phyloP scores from a whole-genome alignment of 495 filamentous ascomycete genomes.

The Penicillium nucicola region DNA sequence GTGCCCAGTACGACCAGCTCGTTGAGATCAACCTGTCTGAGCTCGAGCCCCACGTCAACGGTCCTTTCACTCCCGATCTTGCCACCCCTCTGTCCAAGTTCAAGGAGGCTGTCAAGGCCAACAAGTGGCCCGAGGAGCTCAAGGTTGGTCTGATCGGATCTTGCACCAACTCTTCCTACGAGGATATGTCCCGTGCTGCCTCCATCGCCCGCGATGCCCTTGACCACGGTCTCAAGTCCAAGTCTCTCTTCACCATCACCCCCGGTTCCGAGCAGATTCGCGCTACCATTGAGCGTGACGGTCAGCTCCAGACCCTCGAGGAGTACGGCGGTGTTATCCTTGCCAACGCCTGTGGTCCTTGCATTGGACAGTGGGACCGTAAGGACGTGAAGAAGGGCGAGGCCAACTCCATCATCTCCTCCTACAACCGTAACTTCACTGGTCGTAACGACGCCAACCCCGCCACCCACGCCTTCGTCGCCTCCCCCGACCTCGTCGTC shows the following conservation, averaged over 20 bases:
- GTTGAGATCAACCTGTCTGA: conserved; percentile 93
- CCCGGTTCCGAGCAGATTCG: conserved; percentile 98
- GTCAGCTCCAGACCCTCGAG: conserved; percentile 93
- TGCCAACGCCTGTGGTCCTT: conserved; percentile 90
- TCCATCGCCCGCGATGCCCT: conserved; percentile 94
- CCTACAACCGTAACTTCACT: conserved; percentile 99
- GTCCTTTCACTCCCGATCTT: conserved; percentile 99
- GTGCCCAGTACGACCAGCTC: conserved; percentile 93
- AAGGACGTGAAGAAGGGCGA: conserved; percentile 95
- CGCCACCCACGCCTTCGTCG: conserved; percentile 96
- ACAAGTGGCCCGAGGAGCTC: conserved; percentile 95
- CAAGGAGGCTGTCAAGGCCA: conserved; percentile 86
- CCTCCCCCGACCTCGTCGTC: conserved; percentile 95
- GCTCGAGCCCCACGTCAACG: conserved; percentile 98
- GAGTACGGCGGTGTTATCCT: conserved; percentile 96
- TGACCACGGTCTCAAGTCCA: conserved; percentile 89
- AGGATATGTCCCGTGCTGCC: conserved; percentile 96
- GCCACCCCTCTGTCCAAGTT: conserved; percentile 98
- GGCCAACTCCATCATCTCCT: conserved; percentile 92
- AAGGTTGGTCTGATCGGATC: conserved; percentile 93
- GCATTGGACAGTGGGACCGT: conserved; percentile 90
- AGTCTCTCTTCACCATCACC: conserved; percentile 90
- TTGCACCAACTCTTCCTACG: conserved; percentile 99
- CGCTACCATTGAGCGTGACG: conserved; percentile 91
- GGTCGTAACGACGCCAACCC: conserved; percentile 99